Evolutionary conservation across 164 flowering plant genomes (phyloP).

Genomic region (Umbilicus rupestris): DNA sequence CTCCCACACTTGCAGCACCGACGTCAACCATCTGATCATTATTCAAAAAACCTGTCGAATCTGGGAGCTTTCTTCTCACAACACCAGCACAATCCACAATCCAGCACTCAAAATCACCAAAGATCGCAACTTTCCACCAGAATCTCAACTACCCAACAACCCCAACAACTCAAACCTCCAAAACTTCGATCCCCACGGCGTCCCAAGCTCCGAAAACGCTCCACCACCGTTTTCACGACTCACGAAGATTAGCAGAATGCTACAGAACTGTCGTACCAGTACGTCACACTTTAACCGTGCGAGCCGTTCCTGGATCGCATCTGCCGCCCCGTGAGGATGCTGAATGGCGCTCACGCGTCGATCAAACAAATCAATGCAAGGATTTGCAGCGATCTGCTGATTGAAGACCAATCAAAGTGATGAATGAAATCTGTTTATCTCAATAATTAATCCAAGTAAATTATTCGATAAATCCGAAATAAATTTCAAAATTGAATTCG

Average conservation of each 20-base stretch:
- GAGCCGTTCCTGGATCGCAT: too few species aligned
- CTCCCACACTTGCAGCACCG: constrained; percentile 48
- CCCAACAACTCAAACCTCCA: not conserved
- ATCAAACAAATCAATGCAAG: too few species aligned
- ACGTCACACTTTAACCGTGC: too few species aligned
- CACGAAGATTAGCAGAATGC: not conserved
- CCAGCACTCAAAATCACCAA: not conserved
- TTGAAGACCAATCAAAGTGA: too few species aligned
- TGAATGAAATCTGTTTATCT: too few species aligned
- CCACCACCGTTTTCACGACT: not conserved
- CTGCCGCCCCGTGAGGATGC: too few species aligned
- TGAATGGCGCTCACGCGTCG: too few species aligned
- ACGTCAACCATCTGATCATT: constrained; percentile 50
- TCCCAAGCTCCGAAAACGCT: not conserved
- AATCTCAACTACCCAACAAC: not conserved
- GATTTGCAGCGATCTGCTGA: too few species aligned
- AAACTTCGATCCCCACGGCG: not conserved
- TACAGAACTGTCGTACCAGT: not conserved
- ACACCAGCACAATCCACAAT: not conserved
- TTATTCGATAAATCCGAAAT: not conserved
- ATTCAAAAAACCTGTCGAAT: not conserved
- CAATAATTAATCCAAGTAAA: not conserved
- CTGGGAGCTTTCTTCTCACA: not conserved
- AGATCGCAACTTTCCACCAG: not conserved
- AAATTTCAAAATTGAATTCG: not conserved